Evolutionary conservation across 2,329 filamentous ascomycete species (phyloP), one percentile per base, ranked within the genome.

Genomic region (Byssothecium circinans): DNA sequence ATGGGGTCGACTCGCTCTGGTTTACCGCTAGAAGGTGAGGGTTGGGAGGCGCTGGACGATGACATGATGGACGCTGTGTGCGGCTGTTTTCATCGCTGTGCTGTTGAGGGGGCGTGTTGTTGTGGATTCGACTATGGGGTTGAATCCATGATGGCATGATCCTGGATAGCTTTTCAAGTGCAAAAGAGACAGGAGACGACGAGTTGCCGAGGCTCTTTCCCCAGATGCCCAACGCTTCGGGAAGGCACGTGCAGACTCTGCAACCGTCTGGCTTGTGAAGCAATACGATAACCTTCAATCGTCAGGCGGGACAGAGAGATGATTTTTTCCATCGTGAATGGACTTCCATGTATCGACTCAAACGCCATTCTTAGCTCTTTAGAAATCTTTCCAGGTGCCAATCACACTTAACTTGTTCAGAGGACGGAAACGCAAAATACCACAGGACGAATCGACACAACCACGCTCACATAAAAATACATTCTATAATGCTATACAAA

Each of bases 1-100:
- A 95, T 80, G 4, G 88, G 87, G 57, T 92, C 87, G 50, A 80
- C 61, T 17, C 45, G 56, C 25, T 67, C 57, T 18, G 60, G 45
- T 48, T 62, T 62, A 43, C 56, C 58, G 36, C 36, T 14, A 29
- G 66, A 56, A 23, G 65, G 39, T 17, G 41, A 56, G 27, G 67
- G 59, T 34, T 57, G 58, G 41, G 61, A 52, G 36, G 65, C 51
- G 50, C 60, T 58, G 27, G 60, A 60, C 30, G 65, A 68, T 58
- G 67, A 68, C 69, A 72, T 72, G 54, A 30, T 61, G 55, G 33
- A 22, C 40, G 38, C 33, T n/a, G 38, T 36, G 29, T 36, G 10
- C 38, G 30, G 27, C 15, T 7, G 34, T n/a, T 11, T 29, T 18
- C 19, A 37, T 36, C 30, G 22, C 35, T 33, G 32, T 45, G 32